These are phyloP conservation scores for Salix arbutifolia DNA, from an alignment of 345 rosid species.

Conservation along the genomic window DNA sequence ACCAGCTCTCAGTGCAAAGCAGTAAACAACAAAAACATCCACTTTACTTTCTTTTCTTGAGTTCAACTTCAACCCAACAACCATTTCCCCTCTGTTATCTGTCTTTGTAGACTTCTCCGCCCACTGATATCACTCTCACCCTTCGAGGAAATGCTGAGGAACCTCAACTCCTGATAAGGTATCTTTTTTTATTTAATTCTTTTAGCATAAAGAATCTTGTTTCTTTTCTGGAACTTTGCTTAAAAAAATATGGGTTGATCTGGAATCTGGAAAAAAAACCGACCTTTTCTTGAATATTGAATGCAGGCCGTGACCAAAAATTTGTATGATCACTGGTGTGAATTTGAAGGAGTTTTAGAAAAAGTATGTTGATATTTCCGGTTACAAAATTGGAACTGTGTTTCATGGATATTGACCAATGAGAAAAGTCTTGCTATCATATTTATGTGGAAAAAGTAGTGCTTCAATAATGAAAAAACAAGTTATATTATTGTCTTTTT, in stretches of 20 bases:
- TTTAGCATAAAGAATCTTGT: not conserved
- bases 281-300: not conserved
- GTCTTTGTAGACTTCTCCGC: constrained; percentile 6
- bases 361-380: not conserved
- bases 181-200: not conserved
- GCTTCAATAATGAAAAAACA: not conserved
- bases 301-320: not conserved
- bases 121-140: not conserved
- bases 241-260: not conserved
- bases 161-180: not conserved
- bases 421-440: not conserved
- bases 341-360: not conserved
- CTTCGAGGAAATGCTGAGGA: not conserved
- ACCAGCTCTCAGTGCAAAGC: not conserved
- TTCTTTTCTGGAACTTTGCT: not conserved
- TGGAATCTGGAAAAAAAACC: not conserved
- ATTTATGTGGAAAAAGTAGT: not conserved
- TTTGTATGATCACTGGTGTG: not conserved
- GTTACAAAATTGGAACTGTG: not conserved
- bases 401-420: not conserved
- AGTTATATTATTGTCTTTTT: not conserved
- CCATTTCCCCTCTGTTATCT: not conserved
- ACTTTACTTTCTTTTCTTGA: not conserved
- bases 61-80: not conserved
- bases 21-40: not conserved